Evolutionary conservation across 1,284 basidiomycete genomes (phyloP).

Genomic region (Ganoderma boninense): DNA sequence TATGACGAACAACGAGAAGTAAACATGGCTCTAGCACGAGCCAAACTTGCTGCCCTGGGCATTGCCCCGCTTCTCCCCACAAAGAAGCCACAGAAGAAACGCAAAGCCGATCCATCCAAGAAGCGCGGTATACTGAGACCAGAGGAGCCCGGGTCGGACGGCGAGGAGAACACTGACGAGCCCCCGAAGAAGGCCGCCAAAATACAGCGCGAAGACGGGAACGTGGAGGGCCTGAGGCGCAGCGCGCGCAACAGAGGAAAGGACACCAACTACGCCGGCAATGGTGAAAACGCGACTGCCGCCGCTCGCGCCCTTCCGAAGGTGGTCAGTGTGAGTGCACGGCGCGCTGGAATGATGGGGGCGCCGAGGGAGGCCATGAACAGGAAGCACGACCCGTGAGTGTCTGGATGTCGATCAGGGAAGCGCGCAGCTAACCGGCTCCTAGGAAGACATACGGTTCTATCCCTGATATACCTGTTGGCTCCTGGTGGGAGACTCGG

Average conservation of each 20-base stretch:
- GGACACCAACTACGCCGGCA: constrained; percentile 59
- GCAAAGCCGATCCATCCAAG: constrained; percentile 50
- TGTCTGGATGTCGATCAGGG: constrained; percentile 9
- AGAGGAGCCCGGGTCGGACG: constrained; percentile 38
- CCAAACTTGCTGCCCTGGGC: constrained; percentile 51
- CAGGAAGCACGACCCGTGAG: constrained; percentile 72
- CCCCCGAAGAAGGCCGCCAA: constrained; percentile 29
- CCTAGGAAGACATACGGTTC: constrained; percentile 59
- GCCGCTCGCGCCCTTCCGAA: constrained; percentile 26
- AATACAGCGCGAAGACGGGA: constrained; percentile 18
- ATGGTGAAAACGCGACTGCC: constrained; percentile 29
- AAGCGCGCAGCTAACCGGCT: neutral
- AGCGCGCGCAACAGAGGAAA: constrained; percentile 72
- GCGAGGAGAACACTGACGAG: constrained; percentile 26
- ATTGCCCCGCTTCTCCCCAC: constrained; percentile 34
- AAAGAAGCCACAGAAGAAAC: constrained; percentile 43
- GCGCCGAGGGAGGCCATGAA: constrained; percentile 40
- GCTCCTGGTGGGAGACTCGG: constrained; percentile 82
- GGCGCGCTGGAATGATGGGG: constrained; percentile 23
- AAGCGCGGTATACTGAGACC: constrained; percentile 42
- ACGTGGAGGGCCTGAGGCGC: constrained; percentile 52
- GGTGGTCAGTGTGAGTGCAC: constrained; percentile 29
- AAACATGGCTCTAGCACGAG: constrained; percentile 61
- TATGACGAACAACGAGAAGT: constrained; percentile 46
- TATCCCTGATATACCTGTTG: constrained; percentile 79